A percentile compares a stretch with the other conserved stretches of the same genome.
Conservation (phyloP, 176 grass and related monocot species). For the Avena insularis region DNA sequence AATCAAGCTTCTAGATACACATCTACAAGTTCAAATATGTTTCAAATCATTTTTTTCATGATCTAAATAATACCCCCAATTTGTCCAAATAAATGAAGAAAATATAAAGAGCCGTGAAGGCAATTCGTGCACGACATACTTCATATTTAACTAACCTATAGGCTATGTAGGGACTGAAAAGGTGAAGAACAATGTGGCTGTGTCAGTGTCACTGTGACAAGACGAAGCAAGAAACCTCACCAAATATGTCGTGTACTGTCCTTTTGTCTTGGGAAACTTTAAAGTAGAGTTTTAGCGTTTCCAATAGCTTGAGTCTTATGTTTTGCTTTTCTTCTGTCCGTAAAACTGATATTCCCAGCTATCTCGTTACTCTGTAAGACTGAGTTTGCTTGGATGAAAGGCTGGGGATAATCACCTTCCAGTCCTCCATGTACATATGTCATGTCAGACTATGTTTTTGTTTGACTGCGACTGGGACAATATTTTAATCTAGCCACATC, state of each 20-base stretch:
- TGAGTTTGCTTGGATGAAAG: neutral
- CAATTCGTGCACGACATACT: neutral
- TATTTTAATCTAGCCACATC: neutral
- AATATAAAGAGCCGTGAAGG: neutral
- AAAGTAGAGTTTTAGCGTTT: neutral
- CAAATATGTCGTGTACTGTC: neutral
- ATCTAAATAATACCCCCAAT: neutral
- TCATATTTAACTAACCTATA: neutral
- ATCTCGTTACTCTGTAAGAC: neutral
- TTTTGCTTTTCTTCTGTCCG: neutral
- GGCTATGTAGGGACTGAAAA: neutral
- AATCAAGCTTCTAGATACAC: conserved; percentile 4
- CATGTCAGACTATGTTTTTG: neutral
- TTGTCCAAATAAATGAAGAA: neutral
- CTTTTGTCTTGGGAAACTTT: neutral
- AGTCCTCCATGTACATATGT: neutral
- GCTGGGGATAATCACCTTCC: neutral
- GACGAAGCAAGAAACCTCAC: neutral
- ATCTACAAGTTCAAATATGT: neutral
- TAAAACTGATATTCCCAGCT: neutral
- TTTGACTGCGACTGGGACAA: neutral
- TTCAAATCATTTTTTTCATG: neutral
- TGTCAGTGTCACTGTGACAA: neutral
- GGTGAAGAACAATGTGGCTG: neutral
- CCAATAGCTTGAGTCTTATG: neutral